These are phyloP conservation scores for Incumbomyces delicatus DNA, from an alignment of 2,329 filamentous ascomycete genomes.

Conservation along the genomic window DNA sequence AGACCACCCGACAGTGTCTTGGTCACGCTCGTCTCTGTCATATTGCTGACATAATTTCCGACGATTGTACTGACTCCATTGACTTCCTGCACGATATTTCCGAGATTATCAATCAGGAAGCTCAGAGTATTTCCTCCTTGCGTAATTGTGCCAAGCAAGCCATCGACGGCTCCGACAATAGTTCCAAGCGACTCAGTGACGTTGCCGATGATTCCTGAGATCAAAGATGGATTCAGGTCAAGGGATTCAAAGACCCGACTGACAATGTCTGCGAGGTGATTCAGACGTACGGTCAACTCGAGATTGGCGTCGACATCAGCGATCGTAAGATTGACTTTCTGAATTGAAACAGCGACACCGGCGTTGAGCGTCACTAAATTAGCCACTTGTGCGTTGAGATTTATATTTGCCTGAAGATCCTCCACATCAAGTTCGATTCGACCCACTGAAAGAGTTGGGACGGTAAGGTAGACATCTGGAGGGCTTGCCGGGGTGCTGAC, in stretches of 20 bases:
- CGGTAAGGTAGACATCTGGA: conserved; percentile 49
- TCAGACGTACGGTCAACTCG: conserved; percentile 50
- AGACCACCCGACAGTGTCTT: conserved; percentile 13
- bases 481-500: too few relatives aligned
- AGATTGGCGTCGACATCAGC: conserved; percentile 50
- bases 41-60: conserved; percentile 49
- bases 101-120: conserved; percentile 52
- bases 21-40: conserved; percentile 40
- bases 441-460: conserved; percentile 49
- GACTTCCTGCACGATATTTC: conserved; percentile 54
- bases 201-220: conserved; percentile 43
- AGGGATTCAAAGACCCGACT: conserved; percentile 50
- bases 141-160: conserved; percentile 49
- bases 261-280: conserved; percentile 52
- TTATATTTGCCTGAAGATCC: conserved; percentile 49
- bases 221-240: conserved; percentile 52
- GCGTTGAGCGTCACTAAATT: conserved; percentile 46
- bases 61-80: conserved; percentile 46
- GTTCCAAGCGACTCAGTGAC: conserved; percentile 43
- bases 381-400: conserved; percentile 51
- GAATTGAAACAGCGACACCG: conserved; percentile 37
- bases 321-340: conserved; percentile 52
- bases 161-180: conserved; percentile 49
- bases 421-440: conserved; percentile 53
- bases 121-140: conserved; percentile 46